Conservation (phyloP, 2,329 filamentous ascomycete species). For the Verticillium zaregamsianum region DNA sequence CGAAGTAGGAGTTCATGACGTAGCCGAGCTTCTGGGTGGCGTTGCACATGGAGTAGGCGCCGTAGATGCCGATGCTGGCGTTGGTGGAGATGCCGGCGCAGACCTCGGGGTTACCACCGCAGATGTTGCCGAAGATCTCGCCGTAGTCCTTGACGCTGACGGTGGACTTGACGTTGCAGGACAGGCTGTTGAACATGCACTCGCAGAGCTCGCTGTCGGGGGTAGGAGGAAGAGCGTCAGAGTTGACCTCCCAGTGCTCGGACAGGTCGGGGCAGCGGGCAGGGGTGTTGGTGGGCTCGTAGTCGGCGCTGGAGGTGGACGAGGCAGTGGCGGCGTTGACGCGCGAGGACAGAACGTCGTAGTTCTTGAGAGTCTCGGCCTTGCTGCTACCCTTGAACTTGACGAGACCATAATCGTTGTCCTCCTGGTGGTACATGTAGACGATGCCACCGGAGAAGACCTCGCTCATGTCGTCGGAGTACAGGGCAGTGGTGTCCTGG, state of each 20-base stretch:
- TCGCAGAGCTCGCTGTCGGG: constrained; percentile 76
- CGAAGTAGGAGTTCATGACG: constrained; percentile 71
- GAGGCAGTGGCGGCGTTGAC: constrained; percentile 65
- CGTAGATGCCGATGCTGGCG: constrained; percentile 64
- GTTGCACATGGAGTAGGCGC: constrained; percentile 75
- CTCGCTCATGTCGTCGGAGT: constrained; percentile 71
- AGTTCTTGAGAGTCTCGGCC: constrained; percentile 70
- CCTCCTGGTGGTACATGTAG: constrained; percentile 97
- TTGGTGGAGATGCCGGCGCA: constrained; percentile 69
- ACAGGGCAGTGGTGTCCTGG: constrained; percentile 80
- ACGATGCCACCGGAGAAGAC: constrained; percentile 97
- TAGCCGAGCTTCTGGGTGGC: constrained; percentile 67
- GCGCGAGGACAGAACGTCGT: constrained; percentile 64
- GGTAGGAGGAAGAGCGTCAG: constrained; percentile 69
- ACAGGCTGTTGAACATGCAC: constrained; percentile 76
- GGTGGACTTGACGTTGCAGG: constrained; percentile 61
- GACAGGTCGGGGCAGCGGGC: constrained; percentile 66
- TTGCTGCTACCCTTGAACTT: constrained; percentile 47
- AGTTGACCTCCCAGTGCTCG: constrained; percentile 63
- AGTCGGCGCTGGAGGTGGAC: constrained; percentile 60
- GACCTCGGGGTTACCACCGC: constrained; percentile 49
- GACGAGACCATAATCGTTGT: constrained; percentile 84
- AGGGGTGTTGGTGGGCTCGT: constrained; percentile 69
- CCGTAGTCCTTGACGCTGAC: constrained; percentile 57
- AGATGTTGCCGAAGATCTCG: constrained; percentile 70